Percentiles rank a stretch among this genome's conserved stretches.
Evolutionary conservation across 305 asterid genomes (phyloP).

Genomic region (Fraxinus greggii): DNA sequence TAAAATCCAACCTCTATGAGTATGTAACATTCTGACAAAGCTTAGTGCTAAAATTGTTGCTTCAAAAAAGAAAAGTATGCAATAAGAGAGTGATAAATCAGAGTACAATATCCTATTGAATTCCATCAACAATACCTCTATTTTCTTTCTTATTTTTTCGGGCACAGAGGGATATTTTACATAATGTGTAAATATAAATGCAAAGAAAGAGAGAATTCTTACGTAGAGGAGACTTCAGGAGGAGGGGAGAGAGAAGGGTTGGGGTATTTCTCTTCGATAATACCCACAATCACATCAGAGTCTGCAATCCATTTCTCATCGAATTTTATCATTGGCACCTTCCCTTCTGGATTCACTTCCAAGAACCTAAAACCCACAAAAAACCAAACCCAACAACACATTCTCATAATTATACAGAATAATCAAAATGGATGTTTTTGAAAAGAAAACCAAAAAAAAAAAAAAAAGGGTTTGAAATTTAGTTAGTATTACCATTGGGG

Average conservation of each 20-base stretch:
- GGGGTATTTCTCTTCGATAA: constrained; percentile 72
- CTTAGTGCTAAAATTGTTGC: neutral
- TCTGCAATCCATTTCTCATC: constrained; percentile 74
- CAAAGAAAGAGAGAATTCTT: constrained; percentile 20
- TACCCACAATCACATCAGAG: constrained; percentile 71
- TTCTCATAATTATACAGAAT: neutral
- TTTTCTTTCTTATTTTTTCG: neutral
- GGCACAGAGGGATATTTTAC: neutral
- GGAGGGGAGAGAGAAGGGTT: constrained; percentile 59
- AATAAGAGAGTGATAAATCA: neutral
- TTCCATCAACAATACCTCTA: neutral
- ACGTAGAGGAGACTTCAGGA: constrained; percentile 62
- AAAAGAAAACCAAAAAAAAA: neutral
- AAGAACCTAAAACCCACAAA: constrained; percentile 46
- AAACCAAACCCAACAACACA: neutral
- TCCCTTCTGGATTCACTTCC: constrained; percentile 70
- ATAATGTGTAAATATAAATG: neutral
- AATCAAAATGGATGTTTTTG: neutral
- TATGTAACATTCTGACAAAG: neutral
- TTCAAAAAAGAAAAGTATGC: neutral
- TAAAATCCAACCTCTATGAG: neutral
- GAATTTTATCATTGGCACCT: constrained; percentile 66
- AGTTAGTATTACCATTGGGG: constrained; percentile 54
- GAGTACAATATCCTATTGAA: neutral
- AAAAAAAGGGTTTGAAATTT: neutral